These are phyloP conservation scores for Tricladium varicosporioides DNA, from an alignment of 2,329 filamentous ascomycete genomes.

Conservation along the genomic window DNA sequence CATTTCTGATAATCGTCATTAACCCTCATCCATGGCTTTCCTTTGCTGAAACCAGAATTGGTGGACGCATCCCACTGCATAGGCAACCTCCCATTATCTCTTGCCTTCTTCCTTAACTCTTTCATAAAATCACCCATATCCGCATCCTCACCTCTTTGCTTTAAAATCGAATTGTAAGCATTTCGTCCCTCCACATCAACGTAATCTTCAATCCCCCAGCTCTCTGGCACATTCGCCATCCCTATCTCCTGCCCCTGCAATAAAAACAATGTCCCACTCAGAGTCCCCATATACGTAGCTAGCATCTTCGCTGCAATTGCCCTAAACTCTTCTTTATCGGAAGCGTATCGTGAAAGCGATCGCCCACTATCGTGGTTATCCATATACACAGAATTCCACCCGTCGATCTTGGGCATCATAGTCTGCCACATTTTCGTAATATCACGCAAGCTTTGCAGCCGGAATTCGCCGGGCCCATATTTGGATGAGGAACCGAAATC, in stretches of 20 bases:
- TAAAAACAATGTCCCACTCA: constrained; percentile 52
- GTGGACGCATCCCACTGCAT: constrained; percentile 62
- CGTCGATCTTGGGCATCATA: background rate
- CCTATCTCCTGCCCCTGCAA: constrained; percentile 59
- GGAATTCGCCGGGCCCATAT: background rate
- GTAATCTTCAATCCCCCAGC: constrained; percentile 63
- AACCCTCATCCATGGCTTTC: constrained; percentile 66
- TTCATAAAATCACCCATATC: constrained; percentile 38
- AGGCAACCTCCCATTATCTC: constrained; percentile 68
- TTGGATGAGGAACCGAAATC: background rate
- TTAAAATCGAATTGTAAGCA: constrained; percentile 27
- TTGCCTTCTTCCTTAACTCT: constrained; percentile 52
- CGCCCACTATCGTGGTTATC: background rate
- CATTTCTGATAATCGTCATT: constrained; percentile 57
- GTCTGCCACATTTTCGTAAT: background rate
- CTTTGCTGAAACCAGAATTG: constrained; percentile 62
- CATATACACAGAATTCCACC: constrained; percentile 4
- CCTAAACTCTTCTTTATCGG: background rate
- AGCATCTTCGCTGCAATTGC: constrained; percentile 47
- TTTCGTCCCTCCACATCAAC: constrained; percentile 57
- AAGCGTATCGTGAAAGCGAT: background rate
- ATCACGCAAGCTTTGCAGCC: background rate
- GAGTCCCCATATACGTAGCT: constrained; percentile 44
- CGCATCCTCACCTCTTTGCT: constrained; percentile 29
- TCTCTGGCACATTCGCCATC: constrained; percentile 52